Conservation (phyloP, 169 alveolate species). For the Besnoitia besnoiti region DNA sequence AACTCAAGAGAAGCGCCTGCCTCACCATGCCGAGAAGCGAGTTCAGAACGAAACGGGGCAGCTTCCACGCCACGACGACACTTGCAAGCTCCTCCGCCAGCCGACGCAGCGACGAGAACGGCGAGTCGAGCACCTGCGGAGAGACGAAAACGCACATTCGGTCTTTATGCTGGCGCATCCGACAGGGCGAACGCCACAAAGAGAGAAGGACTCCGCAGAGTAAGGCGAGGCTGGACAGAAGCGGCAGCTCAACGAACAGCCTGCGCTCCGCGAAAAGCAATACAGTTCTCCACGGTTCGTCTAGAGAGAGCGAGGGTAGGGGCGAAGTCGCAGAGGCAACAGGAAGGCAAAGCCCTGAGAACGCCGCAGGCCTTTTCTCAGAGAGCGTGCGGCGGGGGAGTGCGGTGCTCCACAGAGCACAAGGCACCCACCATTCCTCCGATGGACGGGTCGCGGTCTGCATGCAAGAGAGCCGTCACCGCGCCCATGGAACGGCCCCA, state of each 20-base stretch:
- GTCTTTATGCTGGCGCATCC: not conserved
- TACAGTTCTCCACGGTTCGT: not conserved
- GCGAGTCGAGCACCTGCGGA: slow-evolving; percentile 85
- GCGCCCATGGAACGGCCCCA: slow-evolving; percentile 97
- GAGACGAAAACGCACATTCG: not conserved
- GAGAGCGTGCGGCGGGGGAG: too few relatives aligned
- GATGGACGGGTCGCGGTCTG: slow-evolving; percentile 87
- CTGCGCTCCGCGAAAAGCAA: not conserved
- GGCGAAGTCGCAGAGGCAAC: not conserved
- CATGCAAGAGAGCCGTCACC: slow-evolving; percentile 91
- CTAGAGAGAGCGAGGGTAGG: not conserved
- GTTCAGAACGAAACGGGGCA: slow-evolving; percentile 83
- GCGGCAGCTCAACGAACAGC: not conserved
- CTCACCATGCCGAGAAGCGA: slow-evolving; percentile 77
- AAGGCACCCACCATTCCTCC: slow-evolving; percentile 83
- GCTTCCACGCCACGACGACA: slow-evolving; percentile 70
- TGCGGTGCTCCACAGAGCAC: too few relatives aligned
- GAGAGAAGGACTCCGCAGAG: not conserved
- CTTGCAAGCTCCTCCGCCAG: slow-evolving; percentile 84
- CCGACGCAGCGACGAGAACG: slow-evolving; percentile 81
- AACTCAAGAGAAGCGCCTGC: not conserved
- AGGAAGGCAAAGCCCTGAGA: not conserved
- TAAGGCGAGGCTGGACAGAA: not conserved
- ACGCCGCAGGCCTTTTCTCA: not conserved
- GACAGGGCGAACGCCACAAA: not conserved